Evolutionary conservation across 2,329 filamentous ascomycete species (phyloP), one percentile per base, ranked within the genome.

Genomic region (Exserohilum rostratum): DNA sequence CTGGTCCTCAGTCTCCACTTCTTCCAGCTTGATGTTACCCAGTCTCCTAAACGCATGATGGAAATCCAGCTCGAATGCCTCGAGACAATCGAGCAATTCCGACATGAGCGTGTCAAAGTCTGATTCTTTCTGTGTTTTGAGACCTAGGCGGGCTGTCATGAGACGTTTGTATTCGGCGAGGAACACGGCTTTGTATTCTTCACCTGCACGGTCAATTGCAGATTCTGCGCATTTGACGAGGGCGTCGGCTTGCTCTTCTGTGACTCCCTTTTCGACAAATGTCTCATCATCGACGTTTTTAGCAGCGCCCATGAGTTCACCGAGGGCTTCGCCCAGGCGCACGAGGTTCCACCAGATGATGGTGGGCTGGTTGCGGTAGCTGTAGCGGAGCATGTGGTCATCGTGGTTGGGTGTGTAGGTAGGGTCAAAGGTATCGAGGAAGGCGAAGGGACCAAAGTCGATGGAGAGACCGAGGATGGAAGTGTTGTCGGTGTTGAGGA

Each of bases 311-410:
- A 99, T 86, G 1, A 96, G 81, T 76, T 98, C 95, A 17, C 91
- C 95, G 0, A 99, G 73, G 0, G 90, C 85, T 77, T 99, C 95
- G 53, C 92, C 95, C 0, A 99, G 83, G 1, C 95, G 87, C 1
- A 97, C 91, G 0, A 98, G 82, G 68, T 98, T 98, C 95, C 95
- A 99, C 95, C 95, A 99, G 69, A 99, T 95, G 53, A 99, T 90
- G 38, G 88, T 93, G 0, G 95, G 93, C 71, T 99, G 95, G 72
- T 96, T 96, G 63, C 88, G 88, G 80, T 98, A 99, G 62, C 87
- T 88, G 74, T 99, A 99, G 42, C 95, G 86, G 27, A 96, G 80
- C 78, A 89, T 84, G 70, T 89, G 83, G 70, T 99, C 95, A 74
- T 99, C 95, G 73, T 99, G 95, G 71, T 99, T 99, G 1, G 95